A percentile compares a stretch with the other conserved stretches of the same genome.
Conservation (phyloP, 1,284 basidiomycete species). For the Thelephora terrestris region DNA sequence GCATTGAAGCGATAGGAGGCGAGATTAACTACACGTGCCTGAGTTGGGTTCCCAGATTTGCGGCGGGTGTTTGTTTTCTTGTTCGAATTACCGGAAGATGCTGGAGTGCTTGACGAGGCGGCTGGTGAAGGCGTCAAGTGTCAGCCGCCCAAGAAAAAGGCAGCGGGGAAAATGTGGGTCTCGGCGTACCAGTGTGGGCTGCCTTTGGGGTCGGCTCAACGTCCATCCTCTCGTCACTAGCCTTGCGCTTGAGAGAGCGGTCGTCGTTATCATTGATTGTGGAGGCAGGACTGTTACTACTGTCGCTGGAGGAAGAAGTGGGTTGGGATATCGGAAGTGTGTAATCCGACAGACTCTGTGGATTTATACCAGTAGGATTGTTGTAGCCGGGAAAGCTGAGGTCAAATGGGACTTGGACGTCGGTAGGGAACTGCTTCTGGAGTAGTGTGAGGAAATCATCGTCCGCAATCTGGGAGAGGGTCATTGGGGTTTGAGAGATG, state of each 20-base stretch:
- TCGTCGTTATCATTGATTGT: conserved; percentile 33
- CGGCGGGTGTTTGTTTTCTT: conserved; percentile 26
- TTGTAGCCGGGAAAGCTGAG: not conserved
- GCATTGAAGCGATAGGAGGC: not conserved
- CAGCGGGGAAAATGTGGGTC: conserved; percentile 4
- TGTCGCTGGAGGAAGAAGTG: conserved; percentile 50
- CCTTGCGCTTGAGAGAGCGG: conserved; percentile 60
- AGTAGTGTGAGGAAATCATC: conserved; percentile 70
- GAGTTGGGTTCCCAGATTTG: conserved; percentile 31
- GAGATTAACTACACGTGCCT: conserved; percentile 15
- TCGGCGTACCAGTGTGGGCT: conserved; percentile 47
- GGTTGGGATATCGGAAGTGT: conserved; percentile 29
- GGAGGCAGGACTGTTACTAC: conserved; percentile 63
- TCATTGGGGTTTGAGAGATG: conserved; percentile 43
- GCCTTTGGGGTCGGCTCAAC: conserved; percentile 56
- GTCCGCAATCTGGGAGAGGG: conserved; percentile 57
- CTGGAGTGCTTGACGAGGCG: too few species aligned
- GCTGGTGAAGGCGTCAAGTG: not conserved
- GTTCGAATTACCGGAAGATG: conserved; percentile 2
- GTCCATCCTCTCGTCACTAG: conserved; percentile 42
- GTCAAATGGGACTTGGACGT: conserved; percentile 11
- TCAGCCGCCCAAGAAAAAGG: conserved; percentile 2
- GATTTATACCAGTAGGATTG: conserved; percentile 37
- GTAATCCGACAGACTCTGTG: conserved; percentile 39
- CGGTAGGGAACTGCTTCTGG: conserved; percentile 54